Evolutionary conservation across 257 asterid genomes (phyloP), one percentile per base, ranked within the genome.

Genomic region (Ilex asprella): DNA sequence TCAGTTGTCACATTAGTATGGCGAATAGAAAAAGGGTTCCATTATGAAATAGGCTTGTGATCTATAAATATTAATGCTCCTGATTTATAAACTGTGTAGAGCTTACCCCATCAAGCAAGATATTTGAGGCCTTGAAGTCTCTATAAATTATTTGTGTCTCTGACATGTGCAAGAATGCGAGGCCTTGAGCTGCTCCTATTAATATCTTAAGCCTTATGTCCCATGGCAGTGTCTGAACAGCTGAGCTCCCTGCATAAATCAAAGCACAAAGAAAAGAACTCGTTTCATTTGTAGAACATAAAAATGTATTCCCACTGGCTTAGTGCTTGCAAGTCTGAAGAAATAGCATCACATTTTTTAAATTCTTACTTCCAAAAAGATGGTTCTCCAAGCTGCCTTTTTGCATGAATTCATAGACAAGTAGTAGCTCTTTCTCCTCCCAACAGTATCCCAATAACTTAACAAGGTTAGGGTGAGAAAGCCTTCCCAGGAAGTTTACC

Each of bases 331-430:
- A 35, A 35, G 5, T 35, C 8, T 46, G 52, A 46, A 46, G 13
- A 2, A 2, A 11, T 46, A 12, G 13, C 10, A 10, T 10, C 13
- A 46, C n/a, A 14, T 10, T 10, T 53, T 2, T n/a, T 0, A 0
- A 53, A 16, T 7, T 6, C 95, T 79, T 78, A 91, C 97, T 91
- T 75, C 96, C 95, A 64, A 91, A 90, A 2, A 91, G 93, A 73
- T 91, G 97, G 75, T 91, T 87, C 86, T 91, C 97, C 62, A 91
- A 74, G 96, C 96, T 90, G 56, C 97, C 97, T 66, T 90, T 90
- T n/a, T 80, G 87, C 95, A 90, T 85, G 75, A 83, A 91, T 56
- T 91, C 96, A 30, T 91, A 91, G 56, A 87, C 89, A 39, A 91
- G 96, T 39, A 91, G 83, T 14, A 91, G 74, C 79, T 91, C 97